These are phyloP conservation scores for Adansonia madagascariensis DNA, from an alignment of 441 rosid genomes.

Conservation along the genomic window DNA sequence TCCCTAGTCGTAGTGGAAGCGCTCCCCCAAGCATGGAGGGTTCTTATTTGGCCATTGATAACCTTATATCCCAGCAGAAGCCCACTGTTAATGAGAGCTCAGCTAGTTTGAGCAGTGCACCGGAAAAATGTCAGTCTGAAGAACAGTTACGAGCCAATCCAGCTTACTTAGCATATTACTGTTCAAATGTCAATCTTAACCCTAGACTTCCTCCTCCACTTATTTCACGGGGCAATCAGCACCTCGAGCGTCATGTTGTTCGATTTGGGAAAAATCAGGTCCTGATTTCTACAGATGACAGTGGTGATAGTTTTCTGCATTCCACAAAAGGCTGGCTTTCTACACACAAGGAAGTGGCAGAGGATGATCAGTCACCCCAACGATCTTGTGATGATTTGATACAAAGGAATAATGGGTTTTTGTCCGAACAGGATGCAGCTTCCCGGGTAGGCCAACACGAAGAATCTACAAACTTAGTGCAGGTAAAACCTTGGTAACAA, in stretches of 20 bases:
- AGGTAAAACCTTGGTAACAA: constrained; percentile 35
- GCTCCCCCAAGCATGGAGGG: constrained; percentile 78
- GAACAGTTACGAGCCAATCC: constrained; percentile 40
- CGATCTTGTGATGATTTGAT: constrained; percentile 33
- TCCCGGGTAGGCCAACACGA: constrained; percentile 29
- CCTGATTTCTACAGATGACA: constrained; percentile 37
- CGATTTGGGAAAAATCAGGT: constrained; percentile 45
- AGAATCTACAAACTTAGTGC: constrained; percentile 38
- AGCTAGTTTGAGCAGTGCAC: constrained; percentile 28
- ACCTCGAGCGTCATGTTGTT: constrained; percentile 35
- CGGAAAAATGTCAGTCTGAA: constrained; percentile 35
- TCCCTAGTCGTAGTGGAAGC: constrained; percentile 66
- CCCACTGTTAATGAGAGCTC: constrained; percentile 30
- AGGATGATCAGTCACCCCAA: constrained; percentile 51
- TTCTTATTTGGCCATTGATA: constrained; percentile 51
- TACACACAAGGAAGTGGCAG: constrained; percentile 62
- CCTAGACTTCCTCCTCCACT: constrained; percentile 50
- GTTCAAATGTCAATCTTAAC: constrained; percentile 41
- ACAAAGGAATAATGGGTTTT: constrained; percentile 32
- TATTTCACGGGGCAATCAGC: constrained; percentile 42
- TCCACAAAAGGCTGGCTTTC: constrained; percentile 51
- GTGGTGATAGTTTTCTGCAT: constrained; percentile 34
- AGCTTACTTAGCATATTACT: constrained; percentile 34
- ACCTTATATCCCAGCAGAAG: constrained; percentile 44
- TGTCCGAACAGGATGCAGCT: constrained; percentile 33